phyloP scores from a whole-genome alignment of 2,329 filamentous ascomycete genomes.

The Sarocladiaceae sp. region DNA sequence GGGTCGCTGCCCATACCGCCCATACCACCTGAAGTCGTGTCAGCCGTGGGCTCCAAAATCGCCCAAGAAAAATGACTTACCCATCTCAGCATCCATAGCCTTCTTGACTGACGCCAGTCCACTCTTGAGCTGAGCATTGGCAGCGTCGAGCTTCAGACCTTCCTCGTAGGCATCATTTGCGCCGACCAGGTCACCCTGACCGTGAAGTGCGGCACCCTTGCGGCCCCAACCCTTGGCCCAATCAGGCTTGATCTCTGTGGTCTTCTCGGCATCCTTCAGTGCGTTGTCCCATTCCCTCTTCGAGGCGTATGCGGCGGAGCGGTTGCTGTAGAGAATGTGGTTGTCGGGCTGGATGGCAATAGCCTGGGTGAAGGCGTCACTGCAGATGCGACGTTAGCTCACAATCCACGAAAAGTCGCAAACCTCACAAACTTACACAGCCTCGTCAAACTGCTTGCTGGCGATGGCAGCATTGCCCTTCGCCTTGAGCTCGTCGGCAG shows the following conservation, averaged over 20 bases:
- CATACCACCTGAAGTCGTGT: slow-evolving; percentile 14
- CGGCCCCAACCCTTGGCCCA: slow-evolving; percentile 97
- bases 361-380: slow-evolving; percentile 90
- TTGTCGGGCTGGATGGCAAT: slow-evolving; percentile 85
- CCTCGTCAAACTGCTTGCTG: slow-evolving; percentile 93
- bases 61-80: slow-evolving; percentile 26
- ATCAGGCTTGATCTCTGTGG: slow-evolving; percentile 90
- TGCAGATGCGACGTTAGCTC: too few species aligned
- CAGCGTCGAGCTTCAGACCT: slow-evolving; percentile 88
- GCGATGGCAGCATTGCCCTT: slow-evolving; percentile 98
- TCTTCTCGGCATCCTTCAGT: slow-evolving; percentile 86
- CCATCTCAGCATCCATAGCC: slow-evolving; percentile 65
- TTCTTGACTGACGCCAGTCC: slow-evolving; percentile 81
- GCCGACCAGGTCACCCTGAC: slow-evolving; percentile 76
- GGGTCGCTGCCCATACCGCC: slow-evolving; percentile 53
- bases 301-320: slow-evolving; percentile 83
- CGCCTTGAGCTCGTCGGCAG: slow-evolving; percentile 82
- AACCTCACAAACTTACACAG: slow-evolving; percentile 83
- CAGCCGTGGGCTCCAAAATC: slow-evolving; percentile 6
- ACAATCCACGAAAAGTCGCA: too few species aligned
- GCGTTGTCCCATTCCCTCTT: slow-evolving; percentile 84
- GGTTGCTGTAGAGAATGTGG: slow-evolving; percentile 97
- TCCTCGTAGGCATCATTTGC: slow-evolving; percentile 90
- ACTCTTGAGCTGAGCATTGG: slow-evolving; percentile 88
- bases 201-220: slow-evolving; percentile 88